Evolutionary conservation across 2,329 filamentous ascomycete species (phyloP).

Genomic region (Knufia fluminis): DNA sequence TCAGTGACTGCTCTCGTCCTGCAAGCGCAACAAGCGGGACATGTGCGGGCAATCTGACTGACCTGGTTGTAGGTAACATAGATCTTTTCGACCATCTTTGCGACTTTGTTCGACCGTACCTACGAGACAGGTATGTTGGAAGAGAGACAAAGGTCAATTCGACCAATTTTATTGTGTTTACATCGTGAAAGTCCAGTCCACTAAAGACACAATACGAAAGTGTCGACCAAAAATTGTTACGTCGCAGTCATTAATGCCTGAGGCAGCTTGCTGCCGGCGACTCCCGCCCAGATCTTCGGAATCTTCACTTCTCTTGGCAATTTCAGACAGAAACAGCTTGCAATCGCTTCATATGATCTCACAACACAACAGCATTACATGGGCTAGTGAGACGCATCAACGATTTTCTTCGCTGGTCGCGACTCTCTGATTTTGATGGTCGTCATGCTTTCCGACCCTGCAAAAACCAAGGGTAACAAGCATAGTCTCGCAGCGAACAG

Average conservation of each 20-base stretch:
- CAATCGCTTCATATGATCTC: no score
- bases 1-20: background rate
- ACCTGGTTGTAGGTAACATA: slow-evolving; percentile 92
- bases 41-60: slow-evolving; percentile 29
- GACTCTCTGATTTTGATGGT: no score
- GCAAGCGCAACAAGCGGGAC: background rate
- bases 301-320: no score
- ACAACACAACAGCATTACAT: no score
- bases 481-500: no score
- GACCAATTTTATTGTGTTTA: background rate
- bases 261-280: background rate
- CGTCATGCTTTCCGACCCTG: no score
- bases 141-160: background rate
- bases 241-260: background rate
- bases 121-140: background rate
- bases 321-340: no score
- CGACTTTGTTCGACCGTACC: background rate
- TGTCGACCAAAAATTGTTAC: background rate
- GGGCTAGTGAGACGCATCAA: no score
- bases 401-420: no score
- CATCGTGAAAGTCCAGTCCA: background rate
- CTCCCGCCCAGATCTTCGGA: background rate
- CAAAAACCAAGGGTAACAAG: no score
- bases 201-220: background rate
- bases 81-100: slow-evolving; percentile 65